Base-by-base conservation (phyloP, 805 yeast species). In the Yarrowia alimentaria region DNA sequence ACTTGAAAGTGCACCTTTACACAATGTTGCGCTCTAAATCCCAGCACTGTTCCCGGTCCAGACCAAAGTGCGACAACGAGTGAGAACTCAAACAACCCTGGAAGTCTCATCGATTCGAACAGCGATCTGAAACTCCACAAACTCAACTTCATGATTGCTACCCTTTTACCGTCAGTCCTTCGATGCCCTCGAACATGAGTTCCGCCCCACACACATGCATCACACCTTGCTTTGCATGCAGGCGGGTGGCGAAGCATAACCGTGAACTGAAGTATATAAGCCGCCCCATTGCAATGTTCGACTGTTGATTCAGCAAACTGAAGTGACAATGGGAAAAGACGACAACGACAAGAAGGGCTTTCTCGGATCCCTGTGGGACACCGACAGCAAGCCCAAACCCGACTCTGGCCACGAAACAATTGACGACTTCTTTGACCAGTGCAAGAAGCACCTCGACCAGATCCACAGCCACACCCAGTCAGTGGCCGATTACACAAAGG, bases 371-470 rank as follows among this genome's bases (percentile, higher is more conserved):
- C 47, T 40, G 24, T 40, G 47, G 47, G 19, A 33, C 47, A 26
- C 5, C 25, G 47, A 40, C 33, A 33, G 28, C 25, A 28, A 40
- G 25, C 11, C 24, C 24, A 18, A 21, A 24, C 17, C 10, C 25
- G 10, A 11, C 6, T 26, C 32, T 17, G 30, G 21, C 37, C 50
- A 31, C 35, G 25, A 43, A 24, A 30, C 50, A 16, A 43, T 43
- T 16, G 50, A 43, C 22, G 35, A 30, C 30, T 43, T 43, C 30
- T 43, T 43, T n/a, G 50, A 43, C 14, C 35, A 43, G 22, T 43
- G 50, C 30, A 43, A 43, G 50, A 43, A 43, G 29, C 35, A 43
- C 29, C 29, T 43, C 11, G 50, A 43, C 18, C 35, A 30, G 37
- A 21, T 43, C 22, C 35, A 43, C 13, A 30, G 16, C 28, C 50